A percentile compares a stretch with the other conserved stretches of the same genome.
Evolutionary conservation across 192 early-diverging fungal species (phyloP).

Genomic region (Endogone sp.): DNA sequence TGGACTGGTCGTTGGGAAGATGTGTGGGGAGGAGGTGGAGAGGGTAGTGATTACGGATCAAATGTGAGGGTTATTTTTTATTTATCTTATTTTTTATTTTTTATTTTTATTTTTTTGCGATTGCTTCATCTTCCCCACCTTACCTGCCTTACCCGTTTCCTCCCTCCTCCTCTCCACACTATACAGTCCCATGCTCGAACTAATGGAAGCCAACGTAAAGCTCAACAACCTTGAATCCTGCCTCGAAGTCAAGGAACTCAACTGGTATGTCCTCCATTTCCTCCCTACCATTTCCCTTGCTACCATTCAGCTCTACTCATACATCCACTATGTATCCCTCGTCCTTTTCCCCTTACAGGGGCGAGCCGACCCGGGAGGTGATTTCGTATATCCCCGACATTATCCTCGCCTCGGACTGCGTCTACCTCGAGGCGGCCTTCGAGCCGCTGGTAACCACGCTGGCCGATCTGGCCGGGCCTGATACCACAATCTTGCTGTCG

Average conservation of each 20-base stretch:
- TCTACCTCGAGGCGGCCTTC: slow-evolving; percentile 47
- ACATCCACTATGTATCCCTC: neutral
- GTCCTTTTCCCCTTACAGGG: slow-evolving; percentile 20
- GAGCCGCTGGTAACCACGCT: slow-evolving; percentile 40
- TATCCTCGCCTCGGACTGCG: slow-evolving; percentile 45
- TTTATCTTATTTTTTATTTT: neutral
- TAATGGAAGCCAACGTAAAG: slow-evolving; percentile 43
- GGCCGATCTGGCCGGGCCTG: slow-evolving; percentile 18
- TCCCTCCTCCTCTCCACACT: no score
- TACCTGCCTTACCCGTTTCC: no score
- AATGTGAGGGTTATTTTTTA: slow-evolving; percentile 17
- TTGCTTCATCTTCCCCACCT: neutral
- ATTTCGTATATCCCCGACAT: slow-evolving; percentile 23
- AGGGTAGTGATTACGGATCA: slow-evolving; percentile 44
- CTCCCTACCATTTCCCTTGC: neutral
- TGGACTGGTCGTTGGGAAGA: slow-evolving; percentile 34
- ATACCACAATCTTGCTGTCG: slow-evolving; percentile 32
- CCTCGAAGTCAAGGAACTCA: slow-evolving; percentile 13
- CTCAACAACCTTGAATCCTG: slow-evolving; percentile 16
- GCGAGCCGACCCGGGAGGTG: slow-evolving; percentile 6
- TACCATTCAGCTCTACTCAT: neutral
- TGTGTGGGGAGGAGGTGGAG: slow-evolving; percentile 10
- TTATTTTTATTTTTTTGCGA: neutral
- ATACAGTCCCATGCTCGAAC: slow-evolving; percentile 29
- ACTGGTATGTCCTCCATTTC: slow-evolving; percentile 3